A percentile compares a stretch with the other conserved stretches of the same genome.
Conservation (phyloP, 768 basidiomycete genomes). For the Sistotremastrum suecicum region DNA sequence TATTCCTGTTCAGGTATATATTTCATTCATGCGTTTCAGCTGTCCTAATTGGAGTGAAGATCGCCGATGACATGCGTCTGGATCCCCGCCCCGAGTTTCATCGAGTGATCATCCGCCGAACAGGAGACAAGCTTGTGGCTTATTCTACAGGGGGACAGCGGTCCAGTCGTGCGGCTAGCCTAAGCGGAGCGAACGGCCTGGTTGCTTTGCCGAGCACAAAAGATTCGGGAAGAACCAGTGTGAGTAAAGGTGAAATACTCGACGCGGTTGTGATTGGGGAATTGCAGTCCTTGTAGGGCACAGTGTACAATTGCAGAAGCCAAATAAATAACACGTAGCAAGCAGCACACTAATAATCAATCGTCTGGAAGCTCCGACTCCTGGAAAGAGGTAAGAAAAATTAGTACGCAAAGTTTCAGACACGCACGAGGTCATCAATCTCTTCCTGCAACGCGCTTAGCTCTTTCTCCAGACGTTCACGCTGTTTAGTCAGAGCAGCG, state of each 20-base stretch:
- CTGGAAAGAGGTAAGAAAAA: no score
- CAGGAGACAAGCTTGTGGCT: slow-evolving; percentile 37
- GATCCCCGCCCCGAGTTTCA: slow-evolving; percentile 76
- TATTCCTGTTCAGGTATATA: slow-evolving; percentile 47
- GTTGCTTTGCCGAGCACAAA: slow-evolving; percentile 44
- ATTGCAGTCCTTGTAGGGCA: slow-evolving; percentile 16
- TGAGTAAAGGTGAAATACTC: slow-evolving; percentile 42
- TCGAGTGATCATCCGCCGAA: slow-evolving; percentile 47
- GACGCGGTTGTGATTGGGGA: slow-evolving; percentile 61
- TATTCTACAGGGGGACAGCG: slow-evolving; percentile 79
- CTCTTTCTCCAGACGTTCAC: no score
- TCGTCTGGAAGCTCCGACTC: no score
- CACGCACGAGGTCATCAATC: no score
- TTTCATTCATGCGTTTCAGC: not conserved
- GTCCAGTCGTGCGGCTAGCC: slow-evolving; percentile 67
- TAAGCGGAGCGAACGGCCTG: slow-evolving; percentile 71
- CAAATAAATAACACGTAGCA: no score
- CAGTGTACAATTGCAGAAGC: no score
- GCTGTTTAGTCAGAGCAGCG: no score
- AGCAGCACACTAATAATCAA: no score
- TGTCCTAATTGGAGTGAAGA: slow-evolving; percentile 3
- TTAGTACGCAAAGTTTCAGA: no score
- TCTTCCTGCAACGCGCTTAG: no score
- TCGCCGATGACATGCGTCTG: slow-evolving; percentile 37
- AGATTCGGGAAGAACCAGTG: slow-evolving; percentile 16